A percentile compares a stretch with the other conserved stretches of the same genome.
Evolutionary conservation across 23 red algal genomes (phyloP).

Genomic region (Chondrus crispus): DNA sequence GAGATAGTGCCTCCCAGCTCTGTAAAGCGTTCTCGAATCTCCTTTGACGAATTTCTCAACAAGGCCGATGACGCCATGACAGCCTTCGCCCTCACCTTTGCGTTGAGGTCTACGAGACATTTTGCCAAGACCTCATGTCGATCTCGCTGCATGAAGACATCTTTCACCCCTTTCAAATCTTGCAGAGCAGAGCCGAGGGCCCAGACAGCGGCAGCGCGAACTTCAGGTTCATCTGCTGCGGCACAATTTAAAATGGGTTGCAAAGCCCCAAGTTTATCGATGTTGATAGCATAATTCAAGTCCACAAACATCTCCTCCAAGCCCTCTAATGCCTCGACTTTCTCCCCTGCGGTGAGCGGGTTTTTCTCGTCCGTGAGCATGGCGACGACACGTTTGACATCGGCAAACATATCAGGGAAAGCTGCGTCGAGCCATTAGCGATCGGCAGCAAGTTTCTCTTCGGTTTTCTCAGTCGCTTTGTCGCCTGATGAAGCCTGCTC

Average conservation of each 20-base stretch:
- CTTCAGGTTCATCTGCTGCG: not conserved
- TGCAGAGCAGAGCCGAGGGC: conserved; percentile 71
- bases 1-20: conserved; percentile 6
- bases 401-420: conserved; percentile 62
- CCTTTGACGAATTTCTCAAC: conserved; percentile 24
- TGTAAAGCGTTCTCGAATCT: not conserved
- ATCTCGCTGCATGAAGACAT: conserved; percentile 32
- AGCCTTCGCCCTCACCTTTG: conserved; percentile 53
- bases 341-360: not conserved
- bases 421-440: conserved; percentile 73
- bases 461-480: not conserved
- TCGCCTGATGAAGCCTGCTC: not conserved
- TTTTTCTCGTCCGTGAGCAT: conserved; percentile 17
- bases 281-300: conserved; percentile 72
- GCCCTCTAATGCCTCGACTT: conserved; percentile 28
- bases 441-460: conserved; percentile 30
- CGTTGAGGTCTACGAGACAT: conserved; percentile 18
- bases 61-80: conserved; percentile 59
- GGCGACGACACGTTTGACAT: conserved; percentile 48
- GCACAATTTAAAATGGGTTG: conserved; percentile 40
- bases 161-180: conserved; percentile 45
- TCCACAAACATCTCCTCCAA: conserved; percentile 73
- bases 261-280: conserved; percentile 67
- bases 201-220: conserved; percentile 74
- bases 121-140: conserved; percentile 22